Conservation (phyloP, 164 flowering plant genomes). For the Euptelea pleiosperma region DNA sequence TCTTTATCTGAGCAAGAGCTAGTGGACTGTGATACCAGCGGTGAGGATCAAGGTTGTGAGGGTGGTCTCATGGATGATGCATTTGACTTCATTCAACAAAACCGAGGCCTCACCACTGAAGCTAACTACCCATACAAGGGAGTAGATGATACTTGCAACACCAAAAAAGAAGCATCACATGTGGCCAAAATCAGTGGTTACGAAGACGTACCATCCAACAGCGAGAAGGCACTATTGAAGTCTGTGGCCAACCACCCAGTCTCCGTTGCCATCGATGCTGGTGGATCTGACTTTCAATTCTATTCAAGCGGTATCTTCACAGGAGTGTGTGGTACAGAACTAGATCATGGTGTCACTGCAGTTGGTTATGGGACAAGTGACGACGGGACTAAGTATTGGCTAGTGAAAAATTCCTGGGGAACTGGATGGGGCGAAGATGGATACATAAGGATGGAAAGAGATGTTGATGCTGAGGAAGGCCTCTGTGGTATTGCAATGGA, state of each 20-base stretch:
- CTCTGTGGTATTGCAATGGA: conserved; percentile 32
- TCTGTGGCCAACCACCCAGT: conserved; percentile 22
- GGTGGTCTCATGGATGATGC: conserved; percentile 29
- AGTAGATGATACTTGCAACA: conserved; percentile 21
- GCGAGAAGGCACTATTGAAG: conserved; percentile 5
- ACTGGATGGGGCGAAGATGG: conserved; percentile 26
- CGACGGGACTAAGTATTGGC: conserved; percentile 29
- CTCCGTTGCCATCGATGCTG: conserved; percentile 13
- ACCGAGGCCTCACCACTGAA: conserved; percentile 28
- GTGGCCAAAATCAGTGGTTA: conserved; percentile 18
- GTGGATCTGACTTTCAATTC: conserved; percentile 8
- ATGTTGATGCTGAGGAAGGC: conserved; percentile 20
- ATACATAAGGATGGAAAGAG: conserved; percentile 25
- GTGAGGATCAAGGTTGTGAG: conserved; percentile 14
- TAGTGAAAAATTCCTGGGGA: conserved; percentile 36
- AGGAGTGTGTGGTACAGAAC: conserved; percentile 9
- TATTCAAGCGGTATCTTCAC: conserved; percentile 14
- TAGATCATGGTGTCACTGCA: conserved; percentile 25
- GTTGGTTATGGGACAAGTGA: conserved; percentile 25
- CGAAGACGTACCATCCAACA: conserved; percentile 5
- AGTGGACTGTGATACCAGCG: conserved; percentile 19
- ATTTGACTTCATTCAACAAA: conserved; percentile 21
- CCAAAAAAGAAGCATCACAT: neutral
- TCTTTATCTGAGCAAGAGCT: conserved; percentile 11
- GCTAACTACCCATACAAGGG: conserved; percentile 29